Evolutionary conservation across 108 stramenopile genomes (phyloP), one percentile per base, ranked within the genome.

Genomic region (Cylindrotheca closterium): DNA sequence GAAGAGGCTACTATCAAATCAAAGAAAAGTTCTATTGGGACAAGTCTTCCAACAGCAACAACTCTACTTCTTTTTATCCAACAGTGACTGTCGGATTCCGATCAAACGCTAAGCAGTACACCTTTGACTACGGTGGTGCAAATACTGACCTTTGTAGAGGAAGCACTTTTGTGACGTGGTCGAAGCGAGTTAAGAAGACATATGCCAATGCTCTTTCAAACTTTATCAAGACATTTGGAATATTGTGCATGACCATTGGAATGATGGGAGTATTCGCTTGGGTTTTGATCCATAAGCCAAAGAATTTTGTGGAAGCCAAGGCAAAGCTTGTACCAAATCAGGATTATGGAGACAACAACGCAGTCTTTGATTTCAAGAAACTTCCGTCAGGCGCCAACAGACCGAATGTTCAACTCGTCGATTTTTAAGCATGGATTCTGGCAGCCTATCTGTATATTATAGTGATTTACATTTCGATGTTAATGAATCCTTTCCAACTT

Each of bases 91-190:
- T 79, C 32, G 83, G 83, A 1, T 73, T 84, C 51, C 51, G 60
- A 29, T 74, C 75, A 1, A 63, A 53, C 55, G 22, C 47, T 8
- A 49, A 69, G 5, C 19, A 47, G 28, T 42, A 77, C 19, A 32
- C 54, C 3, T 84, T 67, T 29, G 78, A 84, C 55, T 73, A 73
- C 25, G 83, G 83, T 48, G 83, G 83, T 31, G 83, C 83, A 23
- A 84, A 84, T 57, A 79, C 79, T 2, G 25, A 70, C 30, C 47
- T 52, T 21, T 84, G 83, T 55, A 50, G 58, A 31, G 75, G 72
- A 42, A 74, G 56, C 47, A 59, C 57, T 3, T 76, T 79, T 59
- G 19, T 64, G 5, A 79, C 70, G 22, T 75, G 73, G 70, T 62
- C 57, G 2, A 55, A 66, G 4, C 27, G 58, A 21, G 30, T 74